These are phyloP conservation scores for Blastobotrys buckinghamii DNA, from an alignment of 1,139 yeast genomes.

Conservation along the genomic window DNA sequence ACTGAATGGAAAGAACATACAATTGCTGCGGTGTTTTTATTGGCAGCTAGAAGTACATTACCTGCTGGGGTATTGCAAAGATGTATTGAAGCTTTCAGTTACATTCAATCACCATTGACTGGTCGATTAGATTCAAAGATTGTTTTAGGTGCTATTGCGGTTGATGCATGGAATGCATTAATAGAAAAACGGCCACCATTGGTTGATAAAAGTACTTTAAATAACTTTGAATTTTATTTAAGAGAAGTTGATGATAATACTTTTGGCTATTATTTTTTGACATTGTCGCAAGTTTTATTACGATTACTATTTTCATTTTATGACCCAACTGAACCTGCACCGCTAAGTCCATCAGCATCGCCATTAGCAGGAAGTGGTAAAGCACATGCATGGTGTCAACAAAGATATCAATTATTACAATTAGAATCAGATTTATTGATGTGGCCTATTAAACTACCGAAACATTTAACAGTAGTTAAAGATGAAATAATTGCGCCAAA, in stretches of 20 bases:
- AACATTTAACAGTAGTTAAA: conserved; percentile 20
- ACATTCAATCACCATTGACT: conserved; percentile 1
- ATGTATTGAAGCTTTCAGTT: conserved; percentile 3
- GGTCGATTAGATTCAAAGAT: conserved; percentile 5
- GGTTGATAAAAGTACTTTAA: conserved; percentile 1
- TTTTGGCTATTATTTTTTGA: conserved; percentile 18
- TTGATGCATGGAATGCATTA: conserved; percentile 17
- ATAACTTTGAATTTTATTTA: conserved; percentile 8
- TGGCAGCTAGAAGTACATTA: conserved; percentile 7
- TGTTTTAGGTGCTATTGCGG: conserved; percentile 14
- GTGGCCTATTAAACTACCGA: conserved; percentile 22
- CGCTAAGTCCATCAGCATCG: neutral
- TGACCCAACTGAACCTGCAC: neutral
- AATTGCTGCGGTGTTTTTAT: conserved; percentile 14
- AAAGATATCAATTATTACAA: conserved; percentile 8
- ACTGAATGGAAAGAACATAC: conserved; percentile 13
- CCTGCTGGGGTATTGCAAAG: conserved; percentile 3
- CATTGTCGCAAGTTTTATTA: conserved; percentile 15
- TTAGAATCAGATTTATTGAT: conserved; percentile 22
- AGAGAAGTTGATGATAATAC: conserved; percentile 14
- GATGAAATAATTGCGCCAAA: conserved; percentile 22
- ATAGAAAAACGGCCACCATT: conserved; percentile 11
- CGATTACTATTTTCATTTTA: conserved; percentile 8
- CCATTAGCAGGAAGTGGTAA: neutral
- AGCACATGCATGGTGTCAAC: conserved; percentile 3